Evolutionary conservation across 2,329 filamentous ascomycete genomes (phyloP), one percentile per base, ranked within the genome.

Genomic region (Pseudocercospora musae): DNA sequence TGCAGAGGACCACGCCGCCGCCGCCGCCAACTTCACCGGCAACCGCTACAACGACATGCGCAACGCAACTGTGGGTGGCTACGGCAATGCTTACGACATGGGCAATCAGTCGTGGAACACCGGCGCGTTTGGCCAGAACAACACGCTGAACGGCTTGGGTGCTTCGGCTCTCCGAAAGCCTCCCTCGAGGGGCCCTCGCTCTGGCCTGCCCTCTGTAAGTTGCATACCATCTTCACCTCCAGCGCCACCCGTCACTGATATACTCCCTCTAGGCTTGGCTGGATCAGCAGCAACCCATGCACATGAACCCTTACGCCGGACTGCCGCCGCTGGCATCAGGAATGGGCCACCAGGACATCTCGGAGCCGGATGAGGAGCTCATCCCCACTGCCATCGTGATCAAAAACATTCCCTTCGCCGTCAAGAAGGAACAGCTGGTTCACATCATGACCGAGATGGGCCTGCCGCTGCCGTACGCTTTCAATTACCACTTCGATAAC

Each of bases 401-500:
- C 79, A 99, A 99, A 81, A 99, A 99, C 75, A 99, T 99, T 40
- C 95, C 96, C 0, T 99, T 99, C 76, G 95, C 96, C 27, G 92
- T 98, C 61, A 93, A 96, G 77, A 98, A 98, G 79, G 95, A 99
- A 78, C 92, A 94, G 72, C 84, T 99, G 42, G 91, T 96, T 33
- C 87, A 89, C 66, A 84, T 97, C 69, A 99, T 99, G 95, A 91
- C 93, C 8, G 91, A 96, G 20, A 86, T 98, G 84, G 90, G 92
- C 69, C 85, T 99, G 42, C 95, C 95, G 0, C 86, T 98, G 69
- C 95, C 95, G 0, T 99, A 99, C 74, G 95, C 95, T 11, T 99
- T 99, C 83, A 99, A 99, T 82, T 98, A 99, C 74, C 95, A 99
- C 78, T 99, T 99, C 74, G 95, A 99, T 75, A 96, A 96, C 72